Evolutionary conservation across 1,139 yeast genomes (phyloP).

Genomic region (Wickerhamomyces sp.): DNA sequence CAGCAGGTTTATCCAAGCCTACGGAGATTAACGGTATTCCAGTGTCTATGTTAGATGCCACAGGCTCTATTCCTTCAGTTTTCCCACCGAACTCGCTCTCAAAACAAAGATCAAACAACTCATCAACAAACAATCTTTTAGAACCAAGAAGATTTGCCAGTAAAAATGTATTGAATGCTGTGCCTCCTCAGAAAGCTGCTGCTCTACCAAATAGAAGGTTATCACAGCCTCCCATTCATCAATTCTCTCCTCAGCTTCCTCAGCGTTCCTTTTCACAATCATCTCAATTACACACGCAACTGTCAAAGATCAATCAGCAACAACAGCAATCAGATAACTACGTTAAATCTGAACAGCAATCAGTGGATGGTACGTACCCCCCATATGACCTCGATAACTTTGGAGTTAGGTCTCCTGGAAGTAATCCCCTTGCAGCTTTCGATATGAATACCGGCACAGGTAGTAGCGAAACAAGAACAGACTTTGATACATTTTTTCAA

Average conservation of each 20-base stretch:
- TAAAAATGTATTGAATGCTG: slow-evolving; percentile 7
- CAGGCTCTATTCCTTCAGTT: slow-evolving; percentile 50
- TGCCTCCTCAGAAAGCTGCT: background rate
- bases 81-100: slow-evolving; percentile 1
- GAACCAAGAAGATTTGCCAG: slow-evolving; percentile 17
- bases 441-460: slow-evolving; percentile 9
- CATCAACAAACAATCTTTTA: slow-evolving; percentile 1
- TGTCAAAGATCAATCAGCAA: slow-evolving; percentile 5
- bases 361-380: slow-evolving; percentile 16
- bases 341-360: background rate
- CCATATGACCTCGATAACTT: slow-evolving; percentile 16
- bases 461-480: slow-evolving; percentile 9
- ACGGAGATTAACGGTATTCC: slow-evolving; percentile 79
- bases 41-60: slow-evolving; percentile 71
- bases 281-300: slow-evolving; percentile 1
- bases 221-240: background rate
- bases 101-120: slow-evolving; percentile 1
- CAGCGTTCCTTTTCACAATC: slow-evolving; percentile 1
- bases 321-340: slow-evolving; percentile 1
- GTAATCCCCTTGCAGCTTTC: slow-evolving; percentile 6
- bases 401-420: slow-evolving; percentile 8
- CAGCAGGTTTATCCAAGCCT: slow-evolving; percentile 49
- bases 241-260: background rate
- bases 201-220: background rate
- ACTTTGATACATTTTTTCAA: slow-evolving; percentile 46